These are phyloP conservation scores for Podaxis rugospora DNA, from an alignment of 768 basidiomycete genomes.

Conservation along the genomic window DNA sequence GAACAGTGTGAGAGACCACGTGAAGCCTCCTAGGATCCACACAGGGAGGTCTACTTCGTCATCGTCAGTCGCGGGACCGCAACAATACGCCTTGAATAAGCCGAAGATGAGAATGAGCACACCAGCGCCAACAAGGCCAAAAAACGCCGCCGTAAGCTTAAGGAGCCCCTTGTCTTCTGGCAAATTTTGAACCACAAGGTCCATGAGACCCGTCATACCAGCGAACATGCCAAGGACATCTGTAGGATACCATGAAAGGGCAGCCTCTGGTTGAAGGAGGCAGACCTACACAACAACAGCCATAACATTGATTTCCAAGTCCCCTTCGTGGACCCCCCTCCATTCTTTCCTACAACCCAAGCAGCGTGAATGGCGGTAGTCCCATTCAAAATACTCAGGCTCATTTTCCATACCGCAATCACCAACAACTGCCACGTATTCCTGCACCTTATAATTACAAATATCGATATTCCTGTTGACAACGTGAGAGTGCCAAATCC, in stretches of 20 bases:
- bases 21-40: not conserved
- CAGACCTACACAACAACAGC: conserved; percentile 12
- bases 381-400: conserved; percentile 16
- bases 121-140: not conserved
- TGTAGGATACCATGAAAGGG: not conserved
- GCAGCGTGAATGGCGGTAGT: conserved; percentile 16
- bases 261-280: not conserved
- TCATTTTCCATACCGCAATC: conserved; percentile 17
- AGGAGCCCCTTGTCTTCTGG: not conserved
- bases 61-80: too few species aligned
- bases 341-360: not conserved
- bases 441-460: conserved; percentile 13
- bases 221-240: not conserved
- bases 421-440: conserved; percentile 17
- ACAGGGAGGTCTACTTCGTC: not conserved
- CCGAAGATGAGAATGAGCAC: not conserved
- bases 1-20: conserved; percentile 1
- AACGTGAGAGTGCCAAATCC: not conserved
- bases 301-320: conserved; percentile 7
- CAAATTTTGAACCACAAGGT: not conserved
- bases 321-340: not conserved
- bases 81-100: too few species aligned
- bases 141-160: not conserved
- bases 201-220: not conserved
- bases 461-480: conserved; percentile 11